These are phyloP conservation scores for Achaetomiella virescens DNA, from an alignment of 495 filamentous ascomycete genomes.

Conservation along the genomic window DNA sequence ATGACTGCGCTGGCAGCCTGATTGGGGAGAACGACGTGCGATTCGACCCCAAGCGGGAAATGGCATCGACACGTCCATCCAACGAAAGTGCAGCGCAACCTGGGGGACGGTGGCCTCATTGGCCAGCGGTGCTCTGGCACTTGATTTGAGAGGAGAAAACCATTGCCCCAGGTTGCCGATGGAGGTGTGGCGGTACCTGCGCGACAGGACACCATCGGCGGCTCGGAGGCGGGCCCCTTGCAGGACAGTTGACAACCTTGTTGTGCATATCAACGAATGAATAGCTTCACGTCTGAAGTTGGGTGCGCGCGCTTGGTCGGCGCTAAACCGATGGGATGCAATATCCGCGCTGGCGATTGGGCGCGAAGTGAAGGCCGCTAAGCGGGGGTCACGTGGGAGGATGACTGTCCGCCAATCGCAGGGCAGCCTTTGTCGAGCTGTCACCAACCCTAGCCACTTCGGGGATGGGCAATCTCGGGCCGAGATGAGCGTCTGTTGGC, in stretches of 20 bases:
- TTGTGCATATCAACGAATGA: conserved; percentile 16
- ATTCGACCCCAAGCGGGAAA: not conserved
- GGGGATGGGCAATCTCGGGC: too few relatives aligned
- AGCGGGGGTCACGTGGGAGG: not conserved
- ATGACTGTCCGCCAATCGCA: not conserved
- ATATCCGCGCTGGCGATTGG: not conserved
- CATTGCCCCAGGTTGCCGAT: too few relatives aligned
- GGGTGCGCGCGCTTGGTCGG: conserved; percentile 25
- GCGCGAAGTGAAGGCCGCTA: not conserved
- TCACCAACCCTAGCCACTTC: too few relatives aligned
- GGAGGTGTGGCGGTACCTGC: conserved; percentile 12
- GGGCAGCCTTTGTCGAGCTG: too few relatives aligned
- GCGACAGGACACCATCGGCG: conserved; percentile 4
- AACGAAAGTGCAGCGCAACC: not conserved
- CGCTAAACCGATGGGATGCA: conserved; percentile 22
- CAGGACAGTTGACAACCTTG: too few relatives aligned
- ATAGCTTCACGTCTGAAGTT: conserved; percentile 2
- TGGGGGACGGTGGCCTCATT: not conserved
- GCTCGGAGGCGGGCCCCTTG: conserved; percentile 10
- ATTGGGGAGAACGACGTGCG: not conserved
- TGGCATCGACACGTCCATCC: not conserved
- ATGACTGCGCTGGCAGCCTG: not conserved
- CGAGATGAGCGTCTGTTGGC: too few relatives aligned
- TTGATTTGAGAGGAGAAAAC: not conserved
- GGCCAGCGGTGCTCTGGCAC: not conserved